Evolutionary conservation across 345 rosid species (phyloP).

Genomic region (Balakata baccata): DNA sequence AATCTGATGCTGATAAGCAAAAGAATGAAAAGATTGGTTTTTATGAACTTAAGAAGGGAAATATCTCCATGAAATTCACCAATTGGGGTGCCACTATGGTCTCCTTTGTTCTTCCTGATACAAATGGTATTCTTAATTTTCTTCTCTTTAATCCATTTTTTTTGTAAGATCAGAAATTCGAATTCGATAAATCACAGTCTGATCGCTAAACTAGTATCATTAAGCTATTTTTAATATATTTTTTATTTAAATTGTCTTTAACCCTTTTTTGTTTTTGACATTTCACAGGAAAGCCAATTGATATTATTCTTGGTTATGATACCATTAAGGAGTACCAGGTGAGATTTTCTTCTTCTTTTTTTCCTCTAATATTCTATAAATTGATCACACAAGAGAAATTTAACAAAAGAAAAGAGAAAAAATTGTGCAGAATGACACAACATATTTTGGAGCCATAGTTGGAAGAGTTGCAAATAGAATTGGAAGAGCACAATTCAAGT

Average conservation of each 20-base stretch:
- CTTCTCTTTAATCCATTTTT: neutral
- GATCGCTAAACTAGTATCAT: too few species aligned
- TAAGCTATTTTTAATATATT: too few species aligned
- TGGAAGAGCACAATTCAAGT: conserved; percentile 56
- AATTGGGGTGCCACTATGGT: conserved; percentile 79
- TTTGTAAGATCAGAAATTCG: too few species aligned
- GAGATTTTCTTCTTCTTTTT: too few species aligned
- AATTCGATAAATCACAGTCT: too few species aligned
- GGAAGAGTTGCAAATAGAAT: conserved; percentile 86
- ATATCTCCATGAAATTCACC: conserved; percentile 57
- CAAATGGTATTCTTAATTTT: conserved; percentile 45
- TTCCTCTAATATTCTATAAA: too few species aligned
- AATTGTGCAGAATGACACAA: conserved; percentile 46
- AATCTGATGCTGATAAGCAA: neutral
- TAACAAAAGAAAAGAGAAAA: too few species aligned
- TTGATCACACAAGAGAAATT: too few species aligned
- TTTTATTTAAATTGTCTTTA: too few species aligned
- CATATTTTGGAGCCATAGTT: conserved; percentile 67
- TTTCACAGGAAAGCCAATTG: conserved; percentile 57
- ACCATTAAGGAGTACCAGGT: conserved; percentile 59
- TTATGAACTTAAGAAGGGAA: conserved; percentile 68
- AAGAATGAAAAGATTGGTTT: too few species aligned
- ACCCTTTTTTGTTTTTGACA: too few species aligned
- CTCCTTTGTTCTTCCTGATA: conserved; percentile 66
- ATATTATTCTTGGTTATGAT: conserved; percentile 75